Conservation (phyloP, 2,329 filamentous ascomycete species). For the Zelopaecilomyces penicillatus region DNA sequence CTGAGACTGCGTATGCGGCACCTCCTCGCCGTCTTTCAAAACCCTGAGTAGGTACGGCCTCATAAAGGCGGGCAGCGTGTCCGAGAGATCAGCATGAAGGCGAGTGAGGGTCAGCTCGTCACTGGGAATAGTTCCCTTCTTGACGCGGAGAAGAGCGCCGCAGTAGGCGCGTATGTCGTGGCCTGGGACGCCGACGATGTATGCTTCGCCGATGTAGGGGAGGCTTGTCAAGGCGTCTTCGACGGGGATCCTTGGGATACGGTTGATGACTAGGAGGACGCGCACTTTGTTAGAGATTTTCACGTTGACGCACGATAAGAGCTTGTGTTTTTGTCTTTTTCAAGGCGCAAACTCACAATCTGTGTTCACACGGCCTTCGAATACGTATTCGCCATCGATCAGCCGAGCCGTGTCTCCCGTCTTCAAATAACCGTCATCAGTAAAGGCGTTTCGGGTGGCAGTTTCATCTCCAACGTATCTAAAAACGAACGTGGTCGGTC, state of each 20-base stretch:
- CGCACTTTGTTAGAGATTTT: no score
- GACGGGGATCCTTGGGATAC: slow-evolving; percentile 11
- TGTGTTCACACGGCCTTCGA: not conserved
- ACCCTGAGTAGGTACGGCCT: slow-evolving; percentile 11
- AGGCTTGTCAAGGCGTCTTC: slow-evolving; percentile 12
- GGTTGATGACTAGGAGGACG: not conserved
- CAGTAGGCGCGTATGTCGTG: slow-evolving; percentile 13
- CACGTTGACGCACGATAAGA: no score
- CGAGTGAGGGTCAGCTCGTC: slow-evolving; percentile 3
- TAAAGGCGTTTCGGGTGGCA: not conserved
- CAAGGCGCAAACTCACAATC: not conserved
- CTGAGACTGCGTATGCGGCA: slow-evolving; percentile 11
- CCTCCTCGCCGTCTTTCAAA: slow-evolving; percentile 8
- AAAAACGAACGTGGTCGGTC: no score
- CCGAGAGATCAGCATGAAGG: slow-evolving; percentile 10
- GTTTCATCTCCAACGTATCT: not conserved
- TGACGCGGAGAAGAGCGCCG: slow-evolving; percentile 12
- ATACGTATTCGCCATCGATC: not conserved
- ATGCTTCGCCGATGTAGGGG: slow-evolving; percentile 14
- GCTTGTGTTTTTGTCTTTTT: no score
- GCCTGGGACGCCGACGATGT: slow-evolving; percentile 13
- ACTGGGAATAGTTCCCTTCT: not conserved
- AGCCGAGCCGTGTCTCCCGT: not conserved
- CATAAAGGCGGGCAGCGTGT: slow-evolving; percentile 10
- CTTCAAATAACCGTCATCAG: slow-evolving; percentile 1